Percentiles rank a stretch among this genome's conserved stretches.
Evolutionary conservation across 768 basidiomycete genomes (phyloP).

Genomic region (Mycena maculata): DNA sequence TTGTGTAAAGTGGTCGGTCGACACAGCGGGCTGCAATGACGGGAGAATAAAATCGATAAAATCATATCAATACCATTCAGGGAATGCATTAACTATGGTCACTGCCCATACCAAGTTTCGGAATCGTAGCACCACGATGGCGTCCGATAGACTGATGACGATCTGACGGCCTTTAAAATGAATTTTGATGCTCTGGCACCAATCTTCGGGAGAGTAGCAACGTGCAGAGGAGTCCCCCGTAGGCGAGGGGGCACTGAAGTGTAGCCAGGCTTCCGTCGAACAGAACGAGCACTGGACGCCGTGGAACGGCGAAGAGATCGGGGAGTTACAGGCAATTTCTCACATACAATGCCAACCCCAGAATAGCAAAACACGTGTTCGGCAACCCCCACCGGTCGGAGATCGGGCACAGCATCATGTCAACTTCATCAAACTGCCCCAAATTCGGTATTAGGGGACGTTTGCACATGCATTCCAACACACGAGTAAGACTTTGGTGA

Average conservation of each 20-base stretch:
- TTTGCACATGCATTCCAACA: too few species aligned
- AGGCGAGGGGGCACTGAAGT: neutral
- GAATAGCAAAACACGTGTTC: too few species aligned
- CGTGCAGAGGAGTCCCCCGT: neutral
- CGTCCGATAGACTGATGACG: neutral
- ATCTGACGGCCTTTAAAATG: neutral
- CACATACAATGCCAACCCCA: too few species aligned
- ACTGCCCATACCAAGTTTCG: too few species aligned
- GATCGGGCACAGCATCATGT: too few species aligned
- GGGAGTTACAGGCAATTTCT: neutral
- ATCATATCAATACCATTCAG: neutral
- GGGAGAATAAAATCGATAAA: neutral
- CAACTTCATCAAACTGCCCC: too few species aligned
- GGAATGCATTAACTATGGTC: neutral
- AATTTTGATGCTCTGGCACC: neutral
- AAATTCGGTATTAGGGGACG: too few species aligned
- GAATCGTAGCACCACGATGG: neutral
- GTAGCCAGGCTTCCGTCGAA: neutral
- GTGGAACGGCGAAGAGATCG: neutral
- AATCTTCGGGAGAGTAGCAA: neutral
- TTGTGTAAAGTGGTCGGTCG: too few species aligned
- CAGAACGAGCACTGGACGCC: neutral
- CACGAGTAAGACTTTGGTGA: neutral
- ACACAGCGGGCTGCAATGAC: neutral
- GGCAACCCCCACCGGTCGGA: too few species aligned